Evolutionary conservation across 176 grass and related monocot species (phyloP).

Genomic region (Metroxylon sagu): DNA sequence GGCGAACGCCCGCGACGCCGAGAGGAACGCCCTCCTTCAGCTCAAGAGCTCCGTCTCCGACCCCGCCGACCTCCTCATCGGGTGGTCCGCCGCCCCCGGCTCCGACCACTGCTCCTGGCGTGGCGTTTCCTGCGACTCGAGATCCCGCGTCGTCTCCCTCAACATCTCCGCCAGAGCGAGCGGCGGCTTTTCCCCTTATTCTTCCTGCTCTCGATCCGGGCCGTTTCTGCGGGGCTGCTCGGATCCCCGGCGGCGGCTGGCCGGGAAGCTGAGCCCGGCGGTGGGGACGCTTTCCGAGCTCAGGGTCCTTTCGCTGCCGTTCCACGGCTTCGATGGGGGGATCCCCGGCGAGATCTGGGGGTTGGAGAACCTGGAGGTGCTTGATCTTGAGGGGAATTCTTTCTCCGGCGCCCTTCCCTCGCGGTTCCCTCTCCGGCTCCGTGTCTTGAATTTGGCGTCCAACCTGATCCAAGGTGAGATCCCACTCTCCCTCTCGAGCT

Average conservation of each 20-base stretch:
- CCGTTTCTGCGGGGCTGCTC: constrained; percentile 11
- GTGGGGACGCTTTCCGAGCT: constrained; percentile 54
- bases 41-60: constrained; percentile 37
- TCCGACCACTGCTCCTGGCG: constrained; percentile 58
- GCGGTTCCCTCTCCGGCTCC: constrained; percentile 42
- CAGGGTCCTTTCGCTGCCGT: constrained; percentile 40
- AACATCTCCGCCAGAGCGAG: constrained; percentile 8
- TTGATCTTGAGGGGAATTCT: constrained; percentile 64
- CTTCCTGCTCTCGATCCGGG: constrained; percentile 11
- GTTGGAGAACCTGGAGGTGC: constrained; percentile 47
- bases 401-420: constrained; percentile 48
- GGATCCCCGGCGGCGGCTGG: constrained; percentile 8
- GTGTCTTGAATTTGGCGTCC: constrained; percentile 43
- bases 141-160: constrained; percentile 50
- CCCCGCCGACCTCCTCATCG: constrained; percentile 15
- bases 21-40: constrained; percentile 57
- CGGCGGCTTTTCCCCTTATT: background rate
- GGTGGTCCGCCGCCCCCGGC: constrained; percentile 11
- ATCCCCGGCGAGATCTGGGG: constrained; percentile 77
- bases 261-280: constrained; percentile 33
- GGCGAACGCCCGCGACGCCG: constrained; percentile 7
- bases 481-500: constrained; percentile 39
- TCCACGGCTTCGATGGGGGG: constrained; percentile 42
- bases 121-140: constrained; percentile 48
- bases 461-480: constrained; percentile 62